These are phyloP conservation scores for Amborella trichopoda DNA, from an alignment of 164 flowering plant genomes.

Conservation along the genomic window DNA sequence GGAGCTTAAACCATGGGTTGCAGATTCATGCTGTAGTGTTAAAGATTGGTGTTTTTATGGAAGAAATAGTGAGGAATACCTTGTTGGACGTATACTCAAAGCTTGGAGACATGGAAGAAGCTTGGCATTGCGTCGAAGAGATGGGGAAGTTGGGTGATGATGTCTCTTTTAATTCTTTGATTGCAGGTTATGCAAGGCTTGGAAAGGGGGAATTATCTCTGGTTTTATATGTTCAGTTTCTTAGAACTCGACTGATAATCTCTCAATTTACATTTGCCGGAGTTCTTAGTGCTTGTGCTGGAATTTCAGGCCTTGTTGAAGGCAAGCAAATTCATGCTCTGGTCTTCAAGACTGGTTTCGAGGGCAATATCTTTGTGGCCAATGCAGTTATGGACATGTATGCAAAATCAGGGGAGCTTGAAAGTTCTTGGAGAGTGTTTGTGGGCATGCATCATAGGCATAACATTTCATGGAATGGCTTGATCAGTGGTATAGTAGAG, in stretches of 20 bases:
- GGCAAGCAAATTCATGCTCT: slow-evolving; percentile 63
- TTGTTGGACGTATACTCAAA: not conserved
- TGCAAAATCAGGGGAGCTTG: not conserved
- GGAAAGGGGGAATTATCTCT: slow-evolving; percentile 37
- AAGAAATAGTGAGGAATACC: no score
- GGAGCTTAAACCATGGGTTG: no score
- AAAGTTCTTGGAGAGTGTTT: not conserved
- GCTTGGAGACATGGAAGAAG: not conserved
- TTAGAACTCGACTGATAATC: slow-evolving; percentile 26
- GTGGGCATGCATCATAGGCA: not conserved
- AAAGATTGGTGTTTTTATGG: no score
- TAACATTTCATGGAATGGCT: slow-evolving; percentile 2
- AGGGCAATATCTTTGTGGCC: slow-evolving; percentile 1
- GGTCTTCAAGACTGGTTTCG: slow-evolving; percentile 30
- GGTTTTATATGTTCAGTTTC: slow-evolving; percentile 33
- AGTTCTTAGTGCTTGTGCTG: slow-evolving; percentile 50
- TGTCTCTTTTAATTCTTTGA: slow-evolving; percentile 63
- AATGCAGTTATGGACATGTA: not conserved
- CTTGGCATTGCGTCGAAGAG: not conserved
- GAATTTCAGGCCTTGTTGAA: slow-evolving; percentile 21
- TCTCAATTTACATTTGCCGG: slow-evolving; percentile 52
- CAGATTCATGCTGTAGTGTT: no score
- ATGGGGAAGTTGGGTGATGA: no score
- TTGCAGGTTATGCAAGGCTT: slow-evolving; percentile 51
- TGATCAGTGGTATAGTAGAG: slow-evolving; percentile 11